Percentiles rank a stretch among this genome's conserved stretches.
These are phyloP conservation scores for Cryphonectria carpinicola DNA, from an alignment of 2,329 filamentous ascomycete genomes.

Conservation along the genomic window DNA sequence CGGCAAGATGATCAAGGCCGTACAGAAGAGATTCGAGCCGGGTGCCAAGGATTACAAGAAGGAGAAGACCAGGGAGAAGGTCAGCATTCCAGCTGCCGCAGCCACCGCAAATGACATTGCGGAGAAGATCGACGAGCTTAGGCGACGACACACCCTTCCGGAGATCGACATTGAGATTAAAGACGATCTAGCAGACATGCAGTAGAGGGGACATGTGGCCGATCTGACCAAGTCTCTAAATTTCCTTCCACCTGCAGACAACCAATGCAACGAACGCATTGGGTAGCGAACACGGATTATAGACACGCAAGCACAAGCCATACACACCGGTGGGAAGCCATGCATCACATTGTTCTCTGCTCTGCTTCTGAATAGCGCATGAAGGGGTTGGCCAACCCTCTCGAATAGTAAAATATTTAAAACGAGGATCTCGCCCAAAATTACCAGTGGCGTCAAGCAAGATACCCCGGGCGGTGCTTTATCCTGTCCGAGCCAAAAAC, in stretches of 20 bases:
- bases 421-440: background rate
- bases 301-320: conserved; percentile 4
- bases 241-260: background rate
- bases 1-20: conserved; percentile 80
- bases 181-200: conserved; percentile 32
- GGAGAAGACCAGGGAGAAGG: conserved; percentile 38
- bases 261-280: background rate
- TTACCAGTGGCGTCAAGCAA: background rate
- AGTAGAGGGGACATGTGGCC: conserved; percentile 25
- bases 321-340: background rate
- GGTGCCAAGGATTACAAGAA: conserved; percentile 36
- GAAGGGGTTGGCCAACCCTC: background rate
- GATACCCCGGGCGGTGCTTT: background rate
- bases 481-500: background rate
- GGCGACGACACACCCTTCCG: conserved; percentile 30
- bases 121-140: conserved; percentile 30
- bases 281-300: background rate
- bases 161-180: conserved; percentile 29
- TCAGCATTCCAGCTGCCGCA: conserved; percentile 5
- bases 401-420: background rate
- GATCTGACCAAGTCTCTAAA: background rate
- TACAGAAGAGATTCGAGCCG: conserved; percentile 74
- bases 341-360: background rate
- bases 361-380: background rate
- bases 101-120: conserved; percentile 19